Conservation (phyloP, 768 basidiomycete genomes). For the Amanita subjunquillea region DNA sequence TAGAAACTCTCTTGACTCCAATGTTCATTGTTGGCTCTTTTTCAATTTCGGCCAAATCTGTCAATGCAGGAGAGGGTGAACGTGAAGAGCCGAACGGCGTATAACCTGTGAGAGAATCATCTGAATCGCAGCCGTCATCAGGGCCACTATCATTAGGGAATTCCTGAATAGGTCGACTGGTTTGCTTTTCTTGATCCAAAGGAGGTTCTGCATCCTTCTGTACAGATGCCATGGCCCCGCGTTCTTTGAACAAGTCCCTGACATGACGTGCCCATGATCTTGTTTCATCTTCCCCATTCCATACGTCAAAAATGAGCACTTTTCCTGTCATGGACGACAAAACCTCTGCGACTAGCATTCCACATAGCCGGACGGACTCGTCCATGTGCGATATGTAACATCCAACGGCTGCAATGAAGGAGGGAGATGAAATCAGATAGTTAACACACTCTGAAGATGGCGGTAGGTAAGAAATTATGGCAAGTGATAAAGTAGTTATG, state of each 20-base stretch:
- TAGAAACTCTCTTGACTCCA: conserved; percentile 55
- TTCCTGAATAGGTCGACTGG: not conserved
- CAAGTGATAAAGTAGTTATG: conserved; percentile 60
- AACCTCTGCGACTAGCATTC: conserved; percentile 88
- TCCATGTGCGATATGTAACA: conserved; percentile 76
- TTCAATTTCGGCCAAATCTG: conserved; percentile 75
- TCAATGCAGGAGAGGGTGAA: conserved; percentile 71
- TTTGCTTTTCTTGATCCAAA: conserved; percentile 7
- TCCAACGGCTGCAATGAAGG: conserved; percentile 61
- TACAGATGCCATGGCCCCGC: conserved; percentile 46
- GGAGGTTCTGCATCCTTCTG: conserved; percentile 9
- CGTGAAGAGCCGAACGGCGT: conserved; percentile 48
- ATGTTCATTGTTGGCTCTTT: conserved; percentile 76
- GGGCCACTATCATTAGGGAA: conserved; percentile 7
- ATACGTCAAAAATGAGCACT: conserved; percentile 67
- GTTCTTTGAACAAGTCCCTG: conserved; percentile 36
- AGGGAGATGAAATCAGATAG: conserved; percentile 39
- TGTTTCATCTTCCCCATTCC: conserved; percentile 69
- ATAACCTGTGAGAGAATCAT: conserved; percentile 81
- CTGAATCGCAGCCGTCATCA: conserved; percentile 52
- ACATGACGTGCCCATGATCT: conserved; percentile 56
- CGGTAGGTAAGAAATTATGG: conserved; percentile 53
- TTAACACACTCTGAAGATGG: conserved; percentile 32
- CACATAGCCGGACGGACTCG: conserved; percentile 66
- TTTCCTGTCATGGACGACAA: conserved; percentile 54